These are phyloP conservation scores for Corynespora cassiicola DNA, from an alignment of 2,329 filamentous ascomycete genomes.

Conservation along the genomic window DNA sequence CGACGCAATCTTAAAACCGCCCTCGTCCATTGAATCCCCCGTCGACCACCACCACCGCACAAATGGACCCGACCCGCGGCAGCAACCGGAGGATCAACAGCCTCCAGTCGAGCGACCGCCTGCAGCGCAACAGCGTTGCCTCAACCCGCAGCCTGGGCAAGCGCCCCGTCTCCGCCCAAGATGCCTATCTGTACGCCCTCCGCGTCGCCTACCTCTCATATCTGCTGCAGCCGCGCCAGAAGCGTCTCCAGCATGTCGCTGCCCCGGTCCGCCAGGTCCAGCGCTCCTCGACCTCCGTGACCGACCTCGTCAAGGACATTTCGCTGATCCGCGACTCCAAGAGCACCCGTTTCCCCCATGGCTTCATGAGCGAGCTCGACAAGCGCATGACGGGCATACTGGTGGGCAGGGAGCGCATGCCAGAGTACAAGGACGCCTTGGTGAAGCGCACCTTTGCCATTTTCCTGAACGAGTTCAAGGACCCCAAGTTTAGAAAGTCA, in stretches of 20 bases:
- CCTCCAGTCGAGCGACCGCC: conserved; percentile 48
- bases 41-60: conserved; percentile 8
- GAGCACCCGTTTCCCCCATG: conserved; percentile 73
- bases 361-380: conserved; percentile 72
- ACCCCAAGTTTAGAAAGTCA: conserved; percentile 83
- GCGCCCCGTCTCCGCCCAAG: conserved; percentile 62
- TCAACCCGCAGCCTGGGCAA: conserved; percentile 47
- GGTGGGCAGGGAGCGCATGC: conserved; percentile 80
- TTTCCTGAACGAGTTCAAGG: conserved; percentile 92
- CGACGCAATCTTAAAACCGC: conserved; percentile 11
- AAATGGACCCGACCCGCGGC: conserved; percentile 39
- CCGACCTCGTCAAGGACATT: conserved; percentile 90
- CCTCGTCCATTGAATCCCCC: conserved; percentile 23
- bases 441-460: conserved; percentile 94
- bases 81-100: conserved; percentile 51
- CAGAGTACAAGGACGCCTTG: conserved; percentile 87
- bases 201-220: conserved; percentile 92
- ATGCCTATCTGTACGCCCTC: conserved; percentile 90
- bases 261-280: conserved; percentile 66
- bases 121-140: conserved; percentile 43
- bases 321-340: conserved; percentile 70
- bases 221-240: conserved; percentile 87
- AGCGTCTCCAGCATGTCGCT: conserved; percentile 84
- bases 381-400: conserved; percentile 84
- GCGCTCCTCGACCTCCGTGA: conserved; percentile 74